Evolutionary conservation across 2,329 filamentous ascomycete genomes (phyloP).

Genomic region (Apiospora phragmitis): DNA sequence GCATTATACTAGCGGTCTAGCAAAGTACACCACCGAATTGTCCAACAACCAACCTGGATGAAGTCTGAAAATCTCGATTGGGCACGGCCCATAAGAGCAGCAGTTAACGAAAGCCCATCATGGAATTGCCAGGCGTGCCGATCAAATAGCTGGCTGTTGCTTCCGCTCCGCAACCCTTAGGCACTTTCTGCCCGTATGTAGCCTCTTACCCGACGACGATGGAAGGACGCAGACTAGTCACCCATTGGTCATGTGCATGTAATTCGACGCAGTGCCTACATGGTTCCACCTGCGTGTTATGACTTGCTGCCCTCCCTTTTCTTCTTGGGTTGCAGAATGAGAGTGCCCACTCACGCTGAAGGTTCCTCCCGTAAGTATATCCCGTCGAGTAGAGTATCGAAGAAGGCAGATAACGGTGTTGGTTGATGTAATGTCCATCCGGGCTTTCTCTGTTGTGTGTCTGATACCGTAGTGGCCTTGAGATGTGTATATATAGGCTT

Average conservation of each 20-base stretch:
- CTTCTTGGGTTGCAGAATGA: not conserved
- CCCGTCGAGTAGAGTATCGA: not conserved
- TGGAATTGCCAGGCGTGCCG: not conserved
- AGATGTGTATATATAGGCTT: not conserved
- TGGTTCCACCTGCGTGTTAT: not conserved
- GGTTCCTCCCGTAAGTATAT: not conserved
- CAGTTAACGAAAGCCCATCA: not conserved
- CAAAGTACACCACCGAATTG: not conserved
- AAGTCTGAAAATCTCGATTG: not conserved
- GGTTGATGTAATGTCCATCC: not conserved
- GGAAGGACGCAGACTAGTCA: not conserved
- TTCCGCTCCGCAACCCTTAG: conserved; percentile 1
- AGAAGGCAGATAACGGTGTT: not conserved
- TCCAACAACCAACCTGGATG: not conserved
- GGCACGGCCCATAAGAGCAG: not conserved
- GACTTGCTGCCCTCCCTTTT: not conserved
- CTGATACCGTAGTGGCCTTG: not conserved
- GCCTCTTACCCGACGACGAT: not conserved
- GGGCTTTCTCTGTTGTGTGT: not conserved
- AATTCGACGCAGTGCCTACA: not conserved
- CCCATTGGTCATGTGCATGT: not conserved
- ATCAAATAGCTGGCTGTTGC: not conserved
- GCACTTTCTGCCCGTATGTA: not conserved
- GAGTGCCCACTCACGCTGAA: not conserved
- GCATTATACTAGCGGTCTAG: not conserved